Base-by-base conservation (phyloP, 2,329 filamentous ascomycete species). In the Fonsecaea pedrosoi region DNA sequence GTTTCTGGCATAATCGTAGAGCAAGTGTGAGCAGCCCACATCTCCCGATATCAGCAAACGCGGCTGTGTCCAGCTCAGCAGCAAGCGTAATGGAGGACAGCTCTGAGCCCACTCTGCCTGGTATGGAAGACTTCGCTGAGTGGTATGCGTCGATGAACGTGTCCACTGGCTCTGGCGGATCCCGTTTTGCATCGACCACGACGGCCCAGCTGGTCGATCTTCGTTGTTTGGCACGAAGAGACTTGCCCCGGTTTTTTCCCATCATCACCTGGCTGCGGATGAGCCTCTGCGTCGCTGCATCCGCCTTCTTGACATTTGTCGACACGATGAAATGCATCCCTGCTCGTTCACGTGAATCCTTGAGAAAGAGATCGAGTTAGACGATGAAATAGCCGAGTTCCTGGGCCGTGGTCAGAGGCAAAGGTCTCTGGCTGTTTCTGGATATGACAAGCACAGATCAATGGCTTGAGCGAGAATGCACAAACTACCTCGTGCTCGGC, bases 71-170 rank as follows among this genome's bases (percentile, higher is more conserved):
- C 56, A 79, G 70, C 6, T 62, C 66, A 32, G 73, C 75, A 32
- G 75, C 73, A 48, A 77, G 74, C 21, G 61, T 65, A 54, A 72
- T 62, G 54, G 74, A 68, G 34, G 74, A 74, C 35, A 75, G 50
- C 42, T 73, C 69, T 10, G 65, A 69, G 35, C 67, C 67, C 40
- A 69, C 56, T 59, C 60, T 50, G 13, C 32, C 42, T 42, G 67
- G 67, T n/a, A 65, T 53, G 40, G 30, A 32, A 32, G 30, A 32
- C 30, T 32, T 32, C 30, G 55, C 37, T 25, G 56, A 65, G 9
- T 54, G 15, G 42, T 60, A 54, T 35, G 37, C 54, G 9, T 66
- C 58, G 50, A 38, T 38, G 10, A 55, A 42, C 9, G 37, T 60
- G n/a, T 60, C 34, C 62, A 60, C 48, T 32, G 62, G 56, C 40